Evolutionary conservation across 2,329 filamentous ascomycete species (phyloP).

Genomic region (Penicillium brevicompactum): DNA sequence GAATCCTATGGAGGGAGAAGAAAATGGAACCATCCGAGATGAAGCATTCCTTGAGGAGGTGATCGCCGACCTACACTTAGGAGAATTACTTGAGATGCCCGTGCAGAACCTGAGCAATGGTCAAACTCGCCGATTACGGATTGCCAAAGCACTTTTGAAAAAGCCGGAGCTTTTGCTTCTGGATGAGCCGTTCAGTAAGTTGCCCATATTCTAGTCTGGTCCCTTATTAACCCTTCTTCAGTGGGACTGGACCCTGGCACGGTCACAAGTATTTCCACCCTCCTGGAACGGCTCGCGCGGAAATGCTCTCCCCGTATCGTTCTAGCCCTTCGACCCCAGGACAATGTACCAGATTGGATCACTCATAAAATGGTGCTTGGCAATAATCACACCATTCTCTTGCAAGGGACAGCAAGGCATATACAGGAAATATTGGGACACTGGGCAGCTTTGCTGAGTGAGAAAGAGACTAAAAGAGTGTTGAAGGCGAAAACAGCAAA

Average conservation of each 20-base stretch:
- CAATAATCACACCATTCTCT: slow-evolving; percentile 64
- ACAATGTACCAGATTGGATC: slow-evolving; percentile 86
- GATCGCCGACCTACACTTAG: slow-evolving; percentile 69
- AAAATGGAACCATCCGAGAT: slow-evolving; percentile 55
- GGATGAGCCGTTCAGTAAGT: slow-evolving; percentile 83
- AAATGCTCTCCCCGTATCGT: slow-evolving; percentile 71
- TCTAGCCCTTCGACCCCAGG: slow-evolving; percentile 79
- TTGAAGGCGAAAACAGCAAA: background rate
- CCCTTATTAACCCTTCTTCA: slow-evolving; percentile 28
- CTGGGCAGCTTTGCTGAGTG: background rate
- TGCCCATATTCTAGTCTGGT: background rate
- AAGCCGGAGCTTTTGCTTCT: slow-evolving; percentile 80
- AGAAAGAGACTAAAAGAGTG: background rate
- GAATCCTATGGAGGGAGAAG: slow-evolving; percentile 66
- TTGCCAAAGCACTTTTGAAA: slow-evolving; percentile 80
- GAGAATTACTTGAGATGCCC: slow-evolving; percentile 72
- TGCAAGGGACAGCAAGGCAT: slow-evolving; percentile 57
- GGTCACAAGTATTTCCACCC: slow-evolving; percentile 67
- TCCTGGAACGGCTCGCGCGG: slow-evolving; percentile 70
- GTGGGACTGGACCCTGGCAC: slow-evolving; percentile 90
- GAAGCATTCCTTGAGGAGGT: slow-evolving; percentile 61
- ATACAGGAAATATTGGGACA: background rate
- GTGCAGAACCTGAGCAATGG: slow-evolving; percentile 92
- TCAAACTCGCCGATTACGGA: slow-evolving; percentile 82
- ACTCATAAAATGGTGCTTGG: slow-evolving; percentile 78